Percentiles rank a stretch among this genome's conserved stretches.
Evolutionary conservation across 148 eudicot species (phyloP).

Genomic region (Polygonum aviculare): DNA sequence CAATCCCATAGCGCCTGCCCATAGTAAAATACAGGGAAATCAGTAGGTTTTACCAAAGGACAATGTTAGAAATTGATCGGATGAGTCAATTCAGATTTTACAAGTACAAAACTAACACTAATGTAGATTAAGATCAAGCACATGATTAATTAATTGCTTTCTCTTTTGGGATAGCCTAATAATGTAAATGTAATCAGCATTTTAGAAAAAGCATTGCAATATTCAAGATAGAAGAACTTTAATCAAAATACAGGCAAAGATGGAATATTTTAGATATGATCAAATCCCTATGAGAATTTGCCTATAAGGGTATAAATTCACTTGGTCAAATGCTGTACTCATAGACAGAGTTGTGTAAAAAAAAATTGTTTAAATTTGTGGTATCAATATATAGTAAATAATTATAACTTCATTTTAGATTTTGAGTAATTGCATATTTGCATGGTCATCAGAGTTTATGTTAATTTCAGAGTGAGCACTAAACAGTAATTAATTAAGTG

Average conservation of each 20-base stretch:
- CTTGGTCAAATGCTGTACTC: constrained; percentile 3
- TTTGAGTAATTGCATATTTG: neutral
- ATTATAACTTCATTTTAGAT: neutral
- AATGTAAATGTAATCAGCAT: neutral
- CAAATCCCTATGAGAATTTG: constrained; percentile 5
- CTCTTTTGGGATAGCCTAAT: constrained; percentile 3
- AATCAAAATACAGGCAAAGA: neutral
- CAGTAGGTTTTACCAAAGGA: neutral
- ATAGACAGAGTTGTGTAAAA: neutral
- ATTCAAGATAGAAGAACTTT: neutral
- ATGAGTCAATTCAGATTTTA: neutral
- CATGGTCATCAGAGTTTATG: neutral
- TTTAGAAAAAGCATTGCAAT: neutral
- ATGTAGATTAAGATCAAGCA: neutral
- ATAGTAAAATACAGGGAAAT: neutral
- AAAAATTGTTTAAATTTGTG: neutral
- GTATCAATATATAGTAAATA: too few species aligned
- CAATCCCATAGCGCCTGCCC: constrained; percentile 10
- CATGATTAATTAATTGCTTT: neutral
- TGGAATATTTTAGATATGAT: constrained; percentile 8
- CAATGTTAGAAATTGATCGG: neutral
- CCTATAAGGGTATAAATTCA: constrained; percentile 3
- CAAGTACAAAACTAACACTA: neutral
- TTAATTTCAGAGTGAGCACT: neutral
- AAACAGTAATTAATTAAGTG: neutral